phyloP scores from a whole-genome alignment of 148 eudicot genomes.

The Arbutus unedo region DNA sequence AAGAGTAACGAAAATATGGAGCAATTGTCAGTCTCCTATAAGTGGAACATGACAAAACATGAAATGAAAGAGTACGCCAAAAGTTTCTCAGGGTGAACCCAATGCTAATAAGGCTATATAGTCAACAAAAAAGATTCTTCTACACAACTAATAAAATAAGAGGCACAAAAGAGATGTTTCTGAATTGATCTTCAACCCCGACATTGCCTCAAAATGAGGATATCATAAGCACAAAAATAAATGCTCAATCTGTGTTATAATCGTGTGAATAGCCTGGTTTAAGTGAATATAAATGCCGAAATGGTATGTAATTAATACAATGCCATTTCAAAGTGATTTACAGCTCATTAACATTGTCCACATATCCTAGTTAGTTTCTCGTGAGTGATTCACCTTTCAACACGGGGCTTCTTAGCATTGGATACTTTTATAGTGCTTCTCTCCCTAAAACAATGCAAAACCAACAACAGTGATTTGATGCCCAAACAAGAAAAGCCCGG shows the following conservation, averaged over 20 bases:
- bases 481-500: not conserved
- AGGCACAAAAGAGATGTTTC: not conserved
- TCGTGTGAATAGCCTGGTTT: not conserved
- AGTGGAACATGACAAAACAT: constrained; percentile 16
- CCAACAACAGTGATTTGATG: not conserved
- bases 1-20: constrained; percentile 30
- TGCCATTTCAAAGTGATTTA: too few relatives aligned
- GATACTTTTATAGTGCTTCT: not conserved
- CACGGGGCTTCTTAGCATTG: not conserved
- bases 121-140: not conserved
- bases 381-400: not conserved
- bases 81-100: not conserved
- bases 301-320: not conserved
- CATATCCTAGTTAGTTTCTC: not conserved
- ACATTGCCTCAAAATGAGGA: not conserved
- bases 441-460: not conserved
- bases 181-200: not conserved
- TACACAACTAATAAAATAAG: not conserved
- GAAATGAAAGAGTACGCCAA: not conserved
- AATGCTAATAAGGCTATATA: not conserved
- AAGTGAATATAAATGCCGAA: not conserved
- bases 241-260: not conserved
- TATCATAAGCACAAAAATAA: not conserved
- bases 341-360: not conserved
- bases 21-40: constrained; percentile 29